A percentile compares a stretch with the other conserved stretches of the same genome.
Conservation (phyloP, 306 rosid genomes). For the Citrullus amarus region DNA sequence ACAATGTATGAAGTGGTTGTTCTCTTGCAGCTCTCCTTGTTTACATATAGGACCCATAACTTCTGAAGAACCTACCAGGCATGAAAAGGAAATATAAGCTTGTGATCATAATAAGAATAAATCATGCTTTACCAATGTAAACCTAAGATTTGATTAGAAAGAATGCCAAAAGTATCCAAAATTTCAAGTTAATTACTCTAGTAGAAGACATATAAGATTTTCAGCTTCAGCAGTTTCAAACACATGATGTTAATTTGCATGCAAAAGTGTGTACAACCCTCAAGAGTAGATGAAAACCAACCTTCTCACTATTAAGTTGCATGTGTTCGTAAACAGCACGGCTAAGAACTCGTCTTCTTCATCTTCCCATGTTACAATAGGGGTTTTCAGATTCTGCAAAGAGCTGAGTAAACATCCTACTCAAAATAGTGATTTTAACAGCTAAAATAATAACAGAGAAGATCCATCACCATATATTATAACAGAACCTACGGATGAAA, state of each 20-base stretch:
- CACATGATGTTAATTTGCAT: background rate
- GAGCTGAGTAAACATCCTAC: slow-evolving; percentile 17
- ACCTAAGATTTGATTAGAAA: background rate
- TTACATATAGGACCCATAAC: slow-evolving; percentile 85
- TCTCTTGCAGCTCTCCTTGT: slow-evolving; percentile 60
- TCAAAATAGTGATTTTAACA: slow-evolving; percentile 6
- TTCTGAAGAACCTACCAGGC: slow-evolving; percentile 23
- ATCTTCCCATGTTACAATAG: slow-evolving; percentile 56
- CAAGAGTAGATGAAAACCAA: slow-evolving; percentile 7
- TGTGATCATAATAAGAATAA: background rate
- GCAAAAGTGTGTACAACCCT: background rate
- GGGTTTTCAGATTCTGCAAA: slow-evolving; percentile 28
- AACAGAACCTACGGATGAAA: background rate
- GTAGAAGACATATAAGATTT: background rate
- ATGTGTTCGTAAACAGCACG: slow-evolving; percentile 59
- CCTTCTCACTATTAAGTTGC: slow-evolving; percentile 60
- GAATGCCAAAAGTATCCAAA: background rate
- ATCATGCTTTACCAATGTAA: background rate
- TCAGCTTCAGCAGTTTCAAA: background rate
- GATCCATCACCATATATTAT: background rate
- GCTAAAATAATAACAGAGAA: background rate
- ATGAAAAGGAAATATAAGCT: background rate
- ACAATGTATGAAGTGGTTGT: slow-evolving; percentile 32
- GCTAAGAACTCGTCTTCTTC: slow-evolving; percentile 74
- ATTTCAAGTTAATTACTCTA: background rate